These are phyloP conservation scores for Cryphonectria naterciae DNA, from an alignment of 2,329 filamentous ascomycete species.

Conservation along the genomic window DNA sequence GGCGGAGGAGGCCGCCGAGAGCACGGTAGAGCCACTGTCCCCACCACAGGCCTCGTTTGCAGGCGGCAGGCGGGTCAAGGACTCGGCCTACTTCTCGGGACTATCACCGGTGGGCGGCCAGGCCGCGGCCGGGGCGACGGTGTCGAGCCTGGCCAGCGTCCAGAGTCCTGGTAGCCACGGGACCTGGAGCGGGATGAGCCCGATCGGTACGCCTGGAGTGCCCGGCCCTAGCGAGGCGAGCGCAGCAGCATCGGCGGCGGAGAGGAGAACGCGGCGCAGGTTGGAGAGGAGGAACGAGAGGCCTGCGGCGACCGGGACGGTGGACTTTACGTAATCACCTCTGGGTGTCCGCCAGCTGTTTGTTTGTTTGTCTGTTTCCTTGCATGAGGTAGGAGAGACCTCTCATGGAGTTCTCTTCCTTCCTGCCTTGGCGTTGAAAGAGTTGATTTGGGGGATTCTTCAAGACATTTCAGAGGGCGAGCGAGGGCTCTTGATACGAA, in stretches of 20 bases:
- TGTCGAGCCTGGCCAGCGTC: conserved; percentile 52
- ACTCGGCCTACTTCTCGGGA: conserved; percentile 66
- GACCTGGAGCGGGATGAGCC: conserved; percentile 59
- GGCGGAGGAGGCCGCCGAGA: conserved; percentile 47
- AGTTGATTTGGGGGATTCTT: neutral
- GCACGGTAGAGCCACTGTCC: conserved; percentile 49
- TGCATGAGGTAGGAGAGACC: neutral
- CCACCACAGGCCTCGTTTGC: conserved; percentile 63
- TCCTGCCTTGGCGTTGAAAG: neutral
- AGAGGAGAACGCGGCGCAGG: conserved; percentile 60
- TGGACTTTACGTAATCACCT: conserved; percentile 32
- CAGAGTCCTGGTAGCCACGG: conserved; percentile 53
- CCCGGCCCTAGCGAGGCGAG: conserved; percentile 46
- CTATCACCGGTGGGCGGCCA: conserved; percentile 43
- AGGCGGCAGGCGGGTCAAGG: conserved; percentile 56
- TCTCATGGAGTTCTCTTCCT: neutral
- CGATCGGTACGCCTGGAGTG: conserved; percentile 35
- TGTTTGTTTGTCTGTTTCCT: neutral
- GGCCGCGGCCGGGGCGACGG: conserved; percentile 46
- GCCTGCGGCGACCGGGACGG: conserved; percentile 37
- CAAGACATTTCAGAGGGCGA: neutral
- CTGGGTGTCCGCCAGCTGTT: neutral
- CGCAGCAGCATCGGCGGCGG: conserved; percentile 45
- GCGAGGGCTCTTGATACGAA: neutral
- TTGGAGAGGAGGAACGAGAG: conserved; percentile 55